Evolutionary conservation across 169 alveolate genomes (phyloP), one percentile per base, ranked within the genome.

Genomic region (Babesia caballi): DNA sequence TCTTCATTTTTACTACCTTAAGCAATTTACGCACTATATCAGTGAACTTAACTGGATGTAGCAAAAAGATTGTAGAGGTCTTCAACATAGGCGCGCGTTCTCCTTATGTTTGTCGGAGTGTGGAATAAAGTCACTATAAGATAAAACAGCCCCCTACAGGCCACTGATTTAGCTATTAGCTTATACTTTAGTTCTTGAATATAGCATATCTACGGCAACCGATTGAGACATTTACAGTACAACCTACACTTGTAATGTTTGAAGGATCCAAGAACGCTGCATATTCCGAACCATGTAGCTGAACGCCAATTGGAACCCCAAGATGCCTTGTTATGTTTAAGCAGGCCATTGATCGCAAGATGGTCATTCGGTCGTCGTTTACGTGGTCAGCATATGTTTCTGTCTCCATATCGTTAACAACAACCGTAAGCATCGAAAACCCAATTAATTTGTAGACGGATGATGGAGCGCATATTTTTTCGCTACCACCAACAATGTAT

Each of bases 141-240:
- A 44, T 84, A 88, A 46, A 88, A 88, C 15, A 88, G 70, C 0
- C 93, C 93, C 56, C 85, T 81, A 50, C 93, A 88, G 21, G 65
- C 56, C 19, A 88, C 72, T 7, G 90, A 80, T 41, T 69, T 84
- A 3, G 93, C 87, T 11, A 88, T 58, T 25, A 88, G 76, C 42
- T 82, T 84, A 65, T 88, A 84, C 38, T 84, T 88, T 21, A 88
- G 50, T 8, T 88, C 91, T 59, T 83, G 84, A 12, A 83, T 66
- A 52, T 72, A 81, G 32, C 69, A 70, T 17, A 68, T 68, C 87
- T 78, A 36, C 4, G 47, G 21, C 25, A 17, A 9, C 12, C 14
- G 8, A 9, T 30, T 17, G 8, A 28, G 19, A 44, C 4, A 17
- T 9, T 49, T 5, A 30, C 0, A 15, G 2, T 2, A 32, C 28